Evolutionary conservation across 768 basidiomycete genomes (phyloP).

Genomic region (Collybiopsis confluens): DNA sequence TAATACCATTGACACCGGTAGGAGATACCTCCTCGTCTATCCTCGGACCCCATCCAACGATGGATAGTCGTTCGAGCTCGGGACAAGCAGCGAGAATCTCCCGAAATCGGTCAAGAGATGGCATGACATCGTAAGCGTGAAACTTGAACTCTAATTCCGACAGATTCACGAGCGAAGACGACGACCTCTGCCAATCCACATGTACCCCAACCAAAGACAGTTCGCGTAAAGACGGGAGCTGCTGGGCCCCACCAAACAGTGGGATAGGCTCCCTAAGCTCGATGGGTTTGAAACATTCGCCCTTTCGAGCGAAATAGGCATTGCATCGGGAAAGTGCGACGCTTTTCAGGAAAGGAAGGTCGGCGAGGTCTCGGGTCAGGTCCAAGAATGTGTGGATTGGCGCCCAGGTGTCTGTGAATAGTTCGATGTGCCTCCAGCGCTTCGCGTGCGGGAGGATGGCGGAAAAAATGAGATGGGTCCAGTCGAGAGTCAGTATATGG

Average conservation of each 20-base stretch:
- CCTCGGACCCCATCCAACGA: conserved; percentile 53
- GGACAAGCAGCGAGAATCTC: conserved; percentile 38
- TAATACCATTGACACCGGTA: not conserved
- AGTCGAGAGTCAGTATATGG: conserved; percentile 27
- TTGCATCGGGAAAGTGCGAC: conserved; percentile 29
- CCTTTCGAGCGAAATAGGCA: conserved; percentile 24
- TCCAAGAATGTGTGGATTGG: conserved; percentile 28
- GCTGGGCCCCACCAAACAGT: conserved; percentile 18
- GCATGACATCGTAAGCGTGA: conserved; percentile 54
- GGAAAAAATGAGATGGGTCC: conserved; percentile 25
- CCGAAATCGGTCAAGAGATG: conserved; percentile 42
- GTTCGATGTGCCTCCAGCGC: conserved; percentile 26
- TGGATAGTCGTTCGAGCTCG: conserved; percentile 35
- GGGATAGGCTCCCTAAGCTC: conserved; percentile 18
- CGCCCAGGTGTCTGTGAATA: conserved; percentile 30
- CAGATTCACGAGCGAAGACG: conserved; percentile 37
- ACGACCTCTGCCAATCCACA: conserved; percentile 43
- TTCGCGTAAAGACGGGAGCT: conserved; percentile 2
- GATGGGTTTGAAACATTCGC: conserved; percentile 22
- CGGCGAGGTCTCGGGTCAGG: conserved; percentile 13
- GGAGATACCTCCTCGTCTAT: conserved; percentile 14
- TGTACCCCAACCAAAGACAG: conserved; percentile 55
- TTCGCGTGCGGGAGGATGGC: conserved; percentile 23
- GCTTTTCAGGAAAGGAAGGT: conserved; percentile 18
- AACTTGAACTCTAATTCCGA: conserved; percentile 49